phyloP scores from a whole-genome alignment of 129 eudicot species.

The Escallonia herrerae region DNA sequence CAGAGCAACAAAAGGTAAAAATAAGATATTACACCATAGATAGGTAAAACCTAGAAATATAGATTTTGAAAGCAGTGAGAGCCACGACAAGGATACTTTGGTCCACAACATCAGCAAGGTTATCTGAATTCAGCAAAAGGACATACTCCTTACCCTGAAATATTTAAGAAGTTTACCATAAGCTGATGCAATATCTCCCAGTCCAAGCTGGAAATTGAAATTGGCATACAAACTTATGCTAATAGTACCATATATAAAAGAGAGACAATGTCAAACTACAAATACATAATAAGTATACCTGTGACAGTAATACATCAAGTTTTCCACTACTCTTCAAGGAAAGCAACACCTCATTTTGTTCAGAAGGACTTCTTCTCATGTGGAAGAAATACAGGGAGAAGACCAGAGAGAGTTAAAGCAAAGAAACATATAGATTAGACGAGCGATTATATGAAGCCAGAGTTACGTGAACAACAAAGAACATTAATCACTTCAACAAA shows the following conservation, averaged over 20 bases:
- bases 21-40: too few relatives aligned
- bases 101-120: conserved; percentile 92
- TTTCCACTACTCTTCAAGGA: conserved; percentile 93
- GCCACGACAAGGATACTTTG: conserved; percentile 53
- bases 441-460: not conserved
- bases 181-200: too few relatives aligned
- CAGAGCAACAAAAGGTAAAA: not conserved
- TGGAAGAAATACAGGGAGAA: conserved; percentile 1
- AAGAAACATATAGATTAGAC: not conserved
- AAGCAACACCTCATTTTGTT: conserved; percentile 94
- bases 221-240: too few relatives aligned
- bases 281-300: conserved; percentile 27
- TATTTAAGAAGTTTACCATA: too few relatives aligned
- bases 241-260: too few relatives aligned
- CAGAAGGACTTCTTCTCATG: conserved; percentile 82
- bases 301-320: conserved; percentile 68
- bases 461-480: too few relatives aligned
- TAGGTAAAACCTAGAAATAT: too few relatives aligned
- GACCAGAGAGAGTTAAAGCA: conserved; percentile 3
- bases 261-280: too few relatives aligned
- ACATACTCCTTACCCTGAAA: conserved; percentile 94
- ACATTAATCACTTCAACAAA: too few relatives aligned
- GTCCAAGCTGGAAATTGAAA: too few relatives aligned
- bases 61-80: not conserved
- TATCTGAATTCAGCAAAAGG: conserved; percentile 91